phyloP scores from a whole-genome alignment of 2,329 filamentous ascomycete genomes.

The Lomentospora prolificans region DNA sequence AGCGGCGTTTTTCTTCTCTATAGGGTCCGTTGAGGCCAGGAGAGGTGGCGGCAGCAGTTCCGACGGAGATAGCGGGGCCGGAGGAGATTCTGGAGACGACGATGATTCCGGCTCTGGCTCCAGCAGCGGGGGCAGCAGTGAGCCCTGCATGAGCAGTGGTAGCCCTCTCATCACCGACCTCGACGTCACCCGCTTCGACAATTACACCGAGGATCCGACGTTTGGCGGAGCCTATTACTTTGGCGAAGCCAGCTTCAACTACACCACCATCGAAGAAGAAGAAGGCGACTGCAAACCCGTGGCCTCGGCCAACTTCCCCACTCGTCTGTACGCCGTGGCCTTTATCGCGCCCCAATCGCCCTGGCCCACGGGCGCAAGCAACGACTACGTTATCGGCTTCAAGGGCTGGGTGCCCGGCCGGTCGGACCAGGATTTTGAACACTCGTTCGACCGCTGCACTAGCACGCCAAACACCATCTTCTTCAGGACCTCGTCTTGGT shows the following conservation, averaged over 20 bases:
- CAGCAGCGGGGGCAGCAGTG: constrained; percentile 1
- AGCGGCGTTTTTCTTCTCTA: not conserved
- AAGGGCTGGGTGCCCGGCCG: not conserved
- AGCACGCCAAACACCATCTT: not conserved
- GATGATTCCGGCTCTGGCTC: not conserved
- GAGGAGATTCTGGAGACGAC: not conserved
- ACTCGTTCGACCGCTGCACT: not conserved
- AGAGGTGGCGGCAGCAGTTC: not conserved
- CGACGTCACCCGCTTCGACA: not conserved
- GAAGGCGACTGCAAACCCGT: not conserved
- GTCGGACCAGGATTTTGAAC: not conserved
- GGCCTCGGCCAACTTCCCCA: not conserved
- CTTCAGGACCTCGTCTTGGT: not conserved
- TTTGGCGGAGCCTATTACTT: not conserved
- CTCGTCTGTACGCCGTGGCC: not conserved
- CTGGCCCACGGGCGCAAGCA: not conserved
- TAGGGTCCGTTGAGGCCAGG: not conserved
- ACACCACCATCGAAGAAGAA: not conserved
- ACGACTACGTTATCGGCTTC: not conserved
- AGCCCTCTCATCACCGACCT: not conserved
- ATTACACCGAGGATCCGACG: not conserved
- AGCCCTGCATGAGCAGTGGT: not conserved
- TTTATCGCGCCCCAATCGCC: not conserved
- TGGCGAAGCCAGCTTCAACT: not conserved
- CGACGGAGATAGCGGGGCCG: not conserved